Base-by-base conservation (phyloP, 805 yeast species). In the Hanseniaspora guilliermondii region DNA sequence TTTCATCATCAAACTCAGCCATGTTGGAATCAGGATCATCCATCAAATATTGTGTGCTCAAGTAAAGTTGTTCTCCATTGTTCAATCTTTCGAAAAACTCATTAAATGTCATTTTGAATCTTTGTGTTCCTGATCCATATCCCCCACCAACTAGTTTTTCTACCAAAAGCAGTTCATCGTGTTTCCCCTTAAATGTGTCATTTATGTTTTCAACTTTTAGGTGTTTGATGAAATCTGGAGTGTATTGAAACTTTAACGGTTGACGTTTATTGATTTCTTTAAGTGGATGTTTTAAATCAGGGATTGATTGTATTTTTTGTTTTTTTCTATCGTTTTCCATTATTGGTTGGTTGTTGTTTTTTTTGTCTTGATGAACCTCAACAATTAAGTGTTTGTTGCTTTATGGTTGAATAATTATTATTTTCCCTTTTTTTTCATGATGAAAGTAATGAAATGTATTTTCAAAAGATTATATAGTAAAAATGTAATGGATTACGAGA, bases 31-130 rank as follows among this genome's bases (percentile, higher is more conserved):
- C 70, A 4, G 66, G 66, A 27, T 69, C 74, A 56, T 76, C 76
- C 48, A 75, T 81, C 2, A 59, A 68, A 61, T 84, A 84, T 59
- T 84, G 89, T 0, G 89, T 84, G 0, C 89, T 84, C 63, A 83
- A 68, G 59, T 84, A 83, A 55, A 76, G 71, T 8, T 44, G 45
- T 17, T 55, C 57, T 0, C 70, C 65, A 30, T 66, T 73, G 17
- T 76, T 77, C 27, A 81, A 60, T 56, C 66, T 69, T 0, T 65
- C 62, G 52, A 81, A 64, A 47, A 84, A 72, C 19, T 79, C 78
- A 0, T 61, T 61, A 56, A 83, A 71, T 2, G 68, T 64, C 78
- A 82, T 73, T 53, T 72, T 72, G 16, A 73, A 64, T 58, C 88
- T 68, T 54, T 70, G 69, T 21, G 71, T 70, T 1, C 87, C 87